Conservation (phyloP, 2,329 filamentous ascomycete species). For the Penicillium paneum region DNA sequence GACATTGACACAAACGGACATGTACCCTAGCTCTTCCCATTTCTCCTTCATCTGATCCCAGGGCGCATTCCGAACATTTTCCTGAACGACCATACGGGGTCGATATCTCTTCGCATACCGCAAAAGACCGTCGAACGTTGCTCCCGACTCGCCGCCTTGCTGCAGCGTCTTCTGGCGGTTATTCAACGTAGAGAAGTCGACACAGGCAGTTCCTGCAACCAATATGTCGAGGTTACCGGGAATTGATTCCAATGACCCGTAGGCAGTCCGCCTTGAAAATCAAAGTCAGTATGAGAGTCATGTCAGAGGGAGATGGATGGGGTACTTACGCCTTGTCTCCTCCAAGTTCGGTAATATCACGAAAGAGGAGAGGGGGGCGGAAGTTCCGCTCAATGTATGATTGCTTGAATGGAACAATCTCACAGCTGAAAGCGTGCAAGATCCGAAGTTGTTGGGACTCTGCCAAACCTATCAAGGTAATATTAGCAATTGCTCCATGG, state of each 20-base stretch:
- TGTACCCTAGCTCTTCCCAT: conserved; percentile 56
- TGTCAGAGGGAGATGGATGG: not conserved
- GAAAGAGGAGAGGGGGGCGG: conserved; percentile 51
- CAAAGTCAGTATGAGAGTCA: conserved; percentile 5
- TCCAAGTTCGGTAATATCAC: conserved; percentile 58
- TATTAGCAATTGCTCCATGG: conserved; percentile 9
- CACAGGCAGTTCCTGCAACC: conserved; percentile 70
- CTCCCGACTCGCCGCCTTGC: conserved; percentile 60
- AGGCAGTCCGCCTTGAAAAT: conserved; percentile 59
- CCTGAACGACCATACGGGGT: conserved; percentile 65
- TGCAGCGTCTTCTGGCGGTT: conserved; percentile 51
- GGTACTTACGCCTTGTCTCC: conserved; percentile 47
- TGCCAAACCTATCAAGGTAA: conserved; percentile 2
- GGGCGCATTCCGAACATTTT: conserved; percentile 64
- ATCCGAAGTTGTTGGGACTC: conserved; percentile 41
- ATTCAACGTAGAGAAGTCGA: conserved; percentile 70
- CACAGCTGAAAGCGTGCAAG: conserved; percentile 59
- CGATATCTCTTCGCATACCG: conserved; percentile 54
- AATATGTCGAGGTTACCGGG: conserved; percentile 62
- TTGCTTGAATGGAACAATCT: conserved; percentile 64
- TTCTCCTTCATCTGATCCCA: conserved; percentile 54
- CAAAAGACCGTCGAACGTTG: conserved; percentile 63
- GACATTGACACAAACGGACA: conserved; percentile 48
- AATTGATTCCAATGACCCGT: conserved; percentile 58
- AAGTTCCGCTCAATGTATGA: conserved; percentile 63